A percentile compares a stretch with the other conserved stretches of the same genome.
These are phyloP conservation scores for Penicillium crustosum DNA, from an alignment of 2,329 filamentous ascomycete species.

Conservation along the genomic window DNA sequence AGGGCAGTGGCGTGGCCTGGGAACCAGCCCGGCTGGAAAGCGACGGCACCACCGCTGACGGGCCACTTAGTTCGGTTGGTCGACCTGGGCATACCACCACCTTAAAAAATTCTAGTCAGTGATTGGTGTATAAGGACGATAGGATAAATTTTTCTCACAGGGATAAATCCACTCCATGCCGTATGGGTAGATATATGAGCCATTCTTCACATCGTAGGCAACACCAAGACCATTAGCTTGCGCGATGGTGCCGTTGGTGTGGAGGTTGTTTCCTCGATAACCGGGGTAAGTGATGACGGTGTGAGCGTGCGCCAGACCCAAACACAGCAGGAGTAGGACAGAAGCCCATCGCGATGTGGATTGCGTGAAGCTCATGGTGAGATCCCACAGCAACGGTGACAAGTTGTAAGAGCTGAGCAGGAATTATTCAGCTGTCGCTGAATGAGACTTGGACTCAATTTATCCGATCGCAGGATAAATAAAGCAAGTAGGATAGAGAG, in stretches of 20 bases:
- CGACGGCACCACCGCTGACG: constrained; percentile 77
- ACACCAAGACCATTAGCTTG: constrained; percentile 47
- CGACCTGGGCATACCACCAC: constrained; percentile 76
- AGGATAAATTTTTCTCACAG: constrained; percentile 59
- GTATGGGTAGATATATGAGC: constrained; percentile 64
- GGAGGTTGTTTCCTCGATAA: constrained; percentile 82
- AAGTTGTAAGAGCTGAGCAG: constrained; percentile 1
- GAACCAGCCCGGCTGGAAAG: constrained; percentile 95
- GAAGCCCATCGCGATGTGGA: constrained; percentile 32
- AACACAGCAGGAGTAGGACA: constrained; percentile 37
- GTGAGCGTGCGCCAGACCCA: constrained; percentile 54
- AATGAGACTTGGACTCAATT: background rate
- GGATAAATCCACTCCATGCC: constrained; percentile 97
- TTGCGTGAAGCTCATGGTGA: constrained; percentile 30
- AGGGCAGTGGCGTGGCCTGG: constrained; percentile 78
- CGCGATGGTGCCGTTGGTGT: constrained; percentile 65
- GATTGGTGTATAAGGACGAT: background rate
- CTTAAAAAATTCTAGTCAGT: constrained; percentile 48
- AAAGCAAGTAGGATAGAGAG: background rate
- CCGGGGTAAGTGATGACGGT: constrained; percentile 83
- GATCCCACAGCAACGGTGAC: constrained; percentile 8
- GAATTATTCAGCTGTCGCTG: background rate
- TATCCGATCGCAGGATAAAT: constrained; percentile 2
- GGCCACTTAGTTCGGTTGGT: constrained; percentile 92
- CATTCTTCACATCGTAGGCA: constrained; percentile 45